Conservation (phyloP, 495 filamentous ascomycete species). For the Penicillium waksmanii region DNA sequence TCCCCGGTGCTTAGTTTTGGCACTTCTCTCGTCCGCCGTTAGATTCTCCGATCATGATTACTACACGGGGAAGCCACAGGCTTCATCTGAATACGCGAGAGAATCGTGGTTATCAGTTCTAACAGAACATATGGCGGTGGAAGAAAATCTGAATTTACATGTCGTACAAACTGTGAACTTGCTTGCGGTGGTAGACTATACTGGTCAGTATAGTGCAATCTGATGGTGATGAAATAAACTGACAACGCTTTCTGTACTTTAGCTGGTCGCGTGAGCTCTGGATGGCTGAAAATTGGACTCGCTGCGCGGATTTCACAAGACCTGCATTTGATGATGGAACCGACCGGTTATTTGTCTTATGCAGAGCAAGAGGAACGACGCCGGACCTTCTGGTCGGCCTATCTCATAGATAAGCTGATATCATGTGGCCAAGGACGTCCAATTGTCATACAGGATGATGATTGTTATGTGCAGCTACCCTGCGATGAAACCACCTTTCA, state of each 20-base stretch:
- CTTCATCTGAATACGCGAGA: slow-evolving; percentile 27
- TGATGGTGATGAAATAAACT: not conserved
- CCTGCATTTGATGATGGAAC: slow-evolving; percentile 34
- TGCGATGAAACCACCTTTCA: slow-evolving; percentile 31
- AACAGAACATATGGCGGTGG: slow-evolving; percentile 29
- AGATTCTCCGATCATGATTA: slow-evolving; percentile 31
- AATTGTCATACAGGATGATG: slow-evolving; percentile 29
- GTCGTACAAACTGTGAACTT: slow-evolving; percentile 36
- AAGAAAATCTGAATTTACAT: slow-evolving; percentile 27
- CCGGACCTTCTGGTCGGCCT: slow-evolving; percentile 37
- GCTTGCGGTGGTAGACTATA: slow-evolving; percentile 31
- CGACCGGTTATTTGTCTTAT: slow-evolving; percentile 19
- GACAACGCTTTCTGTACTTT: not conserved
- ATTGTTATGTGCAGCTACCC: slow-evolving; percentile 36
- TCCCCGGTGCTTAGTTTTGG: slow-evolving; percentile 28
- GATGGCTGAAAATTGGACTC: slow-evolving; percentile 39
- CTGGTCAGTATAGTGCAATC: slow-evolving; percentile 13
- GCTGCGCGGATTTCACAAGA: slow-evolving; percentile 37
- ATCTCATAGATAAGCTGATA: slow-evolving; percentile 35
- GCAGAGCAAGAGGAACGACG: slow-evolving; percentile 37
- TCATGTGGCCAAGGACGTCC: slow-evolving; percentile 35
- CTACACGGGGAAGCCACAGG: slow-evolving; percentile 22
- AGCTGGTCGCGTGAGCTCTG: slow-evolving; percentile 32
- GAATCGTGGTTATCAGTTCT: slow-evolving; percentile 36
- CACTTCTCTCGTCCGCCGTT: slow-evolving; percentile 31